Base-by-base conservation (phyloP, 352 stramenopile species). In the Pythium monospermum region DNA sequence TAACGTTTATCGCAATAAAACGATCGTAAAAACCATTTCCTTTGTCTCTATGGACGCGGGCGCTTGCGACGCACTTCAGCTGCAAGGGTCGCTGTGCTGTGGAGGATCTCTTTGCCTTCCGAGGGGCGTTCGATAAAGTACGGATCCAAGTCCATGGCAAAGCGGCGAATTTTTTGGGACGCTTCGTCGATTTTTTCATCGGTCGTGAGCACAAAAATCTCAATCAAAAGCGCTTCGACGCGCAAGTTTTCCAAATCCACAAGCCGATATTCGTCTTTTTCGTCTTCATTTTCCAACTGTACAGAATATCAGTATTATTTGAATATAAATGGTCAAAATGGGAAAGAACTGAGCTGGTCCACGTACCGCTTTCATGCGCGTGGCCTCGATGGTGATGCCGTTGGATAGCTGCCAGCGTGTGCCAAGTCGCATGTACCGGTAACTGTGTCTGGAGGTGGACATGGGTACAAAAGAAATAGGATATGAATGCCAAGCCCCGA, bases 101-200 rank as follows among this genome's bases (percentile, higher is more conserved):
- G 76, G 19, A 89, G 57, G 36, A 93, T 89, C 49, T 93, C 82
- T 37, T 93, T 93, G 49, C 82, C 78, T 57, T 93, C 82, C 2
- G 78, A 88, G 22, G 82, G 82, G 12, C 82, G 73, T 53, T 91
- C 82, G 53, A 93, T 78, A 27, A 93, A 91, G 62, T 89, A 92
- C 51, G 83, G 80, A 31, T 91, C 81, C 38, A 94, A 38, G 50
- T 94, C 81, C 15, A 83, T 73, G 22, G 81, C 74, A 57, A 94
- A 91, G 22, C 83, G 74, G 25, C 80, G 76, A 49, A 94, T 89
- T 58, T 87, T 86, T 28, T 91, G 77, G 5, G 80, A 87, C 0
- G 74, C 79, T 26, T 91, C 83, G 39, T 94, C 83, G 33, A 94
- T 90, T 52, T 89, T 87, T 30, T 94, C 83, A 40, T 94, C 83